Conservation (phyloP, 2,329 filamentous ascomycete genomes). For the Exophiala calicioides region DNA sequence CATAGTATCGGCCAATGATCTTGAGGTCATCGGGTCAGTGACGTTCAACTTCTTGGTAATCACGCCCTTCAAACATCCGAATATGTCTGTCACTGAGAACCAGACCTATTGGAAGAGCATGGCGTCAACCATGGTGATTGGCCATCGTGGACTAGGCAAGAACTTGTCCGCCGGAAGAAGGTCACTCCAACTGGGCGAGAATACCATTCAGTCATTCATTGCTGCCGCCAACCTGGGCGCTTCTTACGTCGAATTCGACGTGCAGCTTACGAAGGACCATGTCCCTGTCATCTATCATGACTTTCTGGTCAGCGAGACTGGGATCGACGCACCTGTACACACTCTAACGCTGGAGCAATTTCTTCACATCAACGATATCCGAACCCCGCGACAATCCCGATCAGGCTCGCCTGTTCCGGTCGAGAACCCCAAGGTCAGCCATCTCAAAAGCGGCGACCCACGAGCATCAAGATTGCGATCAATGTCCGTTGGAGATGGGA, state of each 20-base stretch:
- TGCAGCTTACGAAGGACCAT: slow-evolving; percentile 97
- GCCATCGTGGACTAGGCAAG: slow-evolving; percentile 79
- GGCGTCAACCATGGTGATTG: slow-evolving; percentile 79
- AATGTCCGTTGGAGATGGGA: slow-evolving; percentile 59
- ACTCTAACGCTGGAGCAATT: slow-evolving; percentile 95
- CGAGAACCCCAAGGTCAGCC: slow-evolving; percentile 22
- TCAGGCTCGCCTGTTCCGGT: slow-evolving; percentile 46
- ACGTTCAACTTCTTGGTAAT: slow-evolving; percentile 98
- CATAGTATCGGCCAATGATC: slow-evolving; percentile 74
- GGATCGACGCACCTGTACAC: slow-evolving; percentile 94
- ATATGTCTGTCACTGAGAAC: slow-evolving; percentile 85
- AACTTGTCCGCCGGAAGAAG: slow-evolving; percentile 76
- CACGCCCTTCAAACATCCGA: slow-evolving; percentile 89
- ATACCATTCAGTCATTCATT: slow-evolving; percentile 93
- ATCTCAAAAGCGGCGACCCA: slow-evolving; percentile 30
- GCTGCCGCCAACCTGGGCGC: slow-evolving; percentile 90
- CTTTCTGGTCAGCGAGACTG: slow-evolving; percentile 95
- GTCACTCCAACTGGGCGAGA: slow-evolving; percentile 92
- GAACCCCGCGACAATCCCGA: slow-evolving; percentile 48
- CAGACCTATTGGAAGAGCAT: slow-evolving; percentile 97
- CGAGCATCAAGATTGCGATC: slow-evolving; percentile 50
- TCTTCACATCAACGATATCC: slow-evolving; percentile 73
- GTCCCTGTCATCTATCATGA: slow-evolving; percentile 99
- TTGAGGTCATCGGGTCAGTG: slow-evolving; percentile 90
- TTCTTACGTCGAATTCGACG: slow-evolving; percentile 73